Percentiles rank a stretch among this genome's conserved stretches.
phyloP scores from a whole-genome alignment of 345 rosid genomes.

The Limnanthes douglasii region DNA sequence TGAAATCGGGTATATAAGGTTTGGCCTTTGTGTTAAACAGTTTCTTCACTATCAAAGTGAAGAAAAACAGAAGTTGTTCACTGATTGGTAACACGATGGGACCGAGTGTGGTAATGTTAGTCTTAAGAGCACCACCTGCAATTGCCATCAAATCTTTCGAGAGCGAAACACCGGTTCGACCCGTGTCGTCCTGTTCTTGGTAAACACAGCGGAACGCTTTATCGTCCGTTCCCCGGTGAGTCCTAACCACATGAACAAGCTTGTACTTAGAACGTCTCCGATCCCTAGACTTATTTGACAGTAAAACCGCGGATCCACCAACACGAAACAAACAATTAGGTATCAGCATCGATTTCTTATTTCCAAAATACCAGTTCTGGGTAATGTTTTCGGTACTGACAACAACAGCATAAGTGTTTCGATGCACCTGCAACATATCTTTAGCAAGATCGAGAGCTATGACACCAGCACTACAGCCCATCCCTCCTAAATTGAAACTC shows the following conservation, averaged over 20 bases:
- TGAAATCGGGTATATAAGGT: conserved; percentile 30
- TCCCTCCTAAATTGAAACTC: conserved; percentile 35
- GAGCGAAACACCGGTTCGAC: conserved; percentile 21
- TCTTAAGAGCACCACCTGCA: conserved; percentile 27
- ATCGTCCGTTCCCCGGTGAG: conserved; percentile 31
- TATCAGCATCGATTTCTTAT: conserved; percentile 29
- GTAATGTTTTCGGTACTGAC: conserved; percentile 33
- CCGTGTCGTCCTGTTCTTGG: conserved; percentile 22
- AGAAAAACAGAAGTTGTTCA: conserved; percentile 27
- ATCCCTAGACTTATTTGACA: conserved; percentile 18
- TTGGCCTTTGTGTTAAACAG: conserved; percentile 18
- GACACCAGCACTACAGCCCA: conserved; percentile 41
- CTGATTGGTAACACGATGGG: conserved; percentile 28
- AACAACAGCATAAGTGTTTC: conserved; percentile 28
- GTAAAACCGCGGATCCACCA: conserved; percentile 25
- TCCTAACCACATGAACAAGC: conserved; percentile 27
- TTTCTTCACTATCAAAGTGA: conserved; percentile 17
- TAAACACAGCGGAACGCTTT: conserved; percentile 26
- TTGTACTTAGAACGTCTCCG: conserved; percentile 22
- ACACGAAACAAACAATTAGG: conserved; percentile 35
- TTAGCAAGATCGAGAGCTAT: conserved; percentile 31
- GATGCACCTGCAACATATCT: conserved; percentile 22
- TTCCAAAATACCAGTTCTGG: conserved; percentile 31
- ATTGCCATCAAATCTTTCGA: conserved; percentile 29
- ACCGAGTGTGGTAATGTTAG: conserved; percentile 30